phyloP scores from a whole-genome alignment of 352 stramenopile genomes.

The Pythium rhizo-oryzae region DNA sequence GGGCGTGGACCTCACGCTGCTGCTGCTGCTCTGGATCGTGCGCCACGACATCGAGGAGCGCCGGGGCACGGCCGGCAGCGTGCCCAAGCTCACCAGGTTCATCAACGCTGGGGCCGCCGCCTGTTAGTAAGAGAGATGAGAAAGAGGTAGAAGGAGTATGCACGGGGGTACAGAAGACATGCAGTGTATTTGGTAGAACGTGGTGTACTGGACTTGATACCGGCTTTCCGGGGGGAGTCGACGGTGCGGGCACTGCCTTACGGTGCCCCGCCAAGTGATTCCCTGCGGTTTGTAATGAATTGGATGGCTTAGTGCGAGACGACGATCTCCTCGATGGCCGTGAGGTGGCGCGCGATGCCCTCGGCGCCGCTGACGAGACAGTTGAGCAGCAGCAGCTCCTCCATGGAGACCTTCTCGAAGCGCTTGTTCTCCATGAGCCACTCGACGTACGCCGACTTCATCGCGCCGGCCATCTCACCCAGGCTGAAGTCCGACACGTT shows the following conservation, averaged over 20 bases:
- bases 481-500: conserved; percentile 84
- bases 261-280: not conserved
- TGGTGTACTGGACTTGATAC: not conserved
- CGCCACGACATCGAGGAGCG: conserved; percentile 10
- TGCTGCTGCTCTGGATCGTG: conserved; percentile 16
- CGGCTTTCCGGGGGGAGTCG: too few relatives aligned
- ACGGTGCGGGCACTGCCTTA: not conserved
- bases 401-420: conserved; percentile 80
- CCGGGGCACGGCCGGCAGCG: not conserved
- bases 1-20: conserved; percentile 21
- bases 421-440: conserved; percentile 78
- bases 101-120: not conserved
- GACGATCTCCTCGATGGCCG: conserved; percentile 76
- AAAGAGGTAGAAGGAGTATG: too few relatives aligned
- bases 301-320: conserved; percentile 47
- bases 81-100: not conserved
- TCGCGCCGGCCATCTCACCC: conserved; percentile 62
- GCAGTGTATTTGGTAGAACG: too few relatives aligned
- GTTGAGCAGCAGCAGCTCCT: conserved; percentile 80
- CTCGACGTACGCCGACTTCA: conserved; percentile 80
- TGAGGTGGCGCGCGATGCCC: conserved; percentile 72
- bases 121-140: not conserved
- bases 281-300: too few relatives aligned
- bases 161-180: not conserved
- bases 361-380: conserved; percentile 84